Evolutionary conservation across 176 grass and related monocot genomes (phyloP), one percentile per base, ranked within the genome.

Genomic region (Bolboschoenus planiculmis): DNA sequence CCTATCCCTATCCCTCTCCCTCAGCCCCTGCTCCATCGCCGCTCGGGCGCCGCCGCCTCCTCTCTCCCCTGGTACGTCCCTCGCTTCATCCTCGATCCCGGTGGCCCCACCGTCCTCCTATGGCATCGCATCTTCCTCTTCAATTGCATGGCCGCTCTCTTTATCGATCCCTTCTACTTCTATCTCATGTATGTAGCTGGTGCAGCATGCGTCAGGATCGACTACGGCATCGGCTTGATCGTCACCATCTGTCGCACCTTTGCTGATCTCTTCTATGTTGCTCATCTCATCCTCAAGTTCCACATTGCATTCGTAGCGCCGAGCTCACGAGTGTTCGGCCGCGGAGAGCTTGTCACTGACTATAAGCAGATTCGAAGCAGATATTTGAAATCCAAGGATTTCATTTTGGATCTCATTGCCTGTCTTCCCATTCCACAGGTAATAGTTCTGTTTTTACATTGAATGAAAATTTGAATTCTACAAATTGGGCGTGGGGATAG

Each of bases 131-230:
- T 95, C 20, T 98, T 98, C 85, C 90, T 98, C 36, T 71, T 98
- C 33, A 87, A 81, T 43, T 95, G 92, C 84, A 87, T 98, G 62
- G 77, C 94, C 4, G 95, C 90, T 1, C 88, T 98, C 51, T 94
- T 91, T 85, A 85, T 98, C 8, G 92, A 98, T 46, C 95, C 95
- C 18, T 81, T 98, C 51, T 98, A 98, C 74, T 98, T 98, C 90
- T 98, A 95, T 85, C 92, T 98, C 24, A 90, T 98, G 51, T 86
- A 87, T 66, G 83, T 93, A 61, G 82, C 73, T 1, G 85, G 66
- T 0, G 39, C 65, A 2, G 51, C 85, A 10, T 98, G 92, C 78
- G 95, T 95, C 37, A 37, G 35, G 24, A 98, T 98, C 44, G 82
- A 98, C 64, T 79, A 88, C 44, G 9, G 47, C 31, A 90, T 98